Evolutionary conservation across 441 rosid genomes (phyloP).

Genomic region (Pelargonium citronellum): DNA sequence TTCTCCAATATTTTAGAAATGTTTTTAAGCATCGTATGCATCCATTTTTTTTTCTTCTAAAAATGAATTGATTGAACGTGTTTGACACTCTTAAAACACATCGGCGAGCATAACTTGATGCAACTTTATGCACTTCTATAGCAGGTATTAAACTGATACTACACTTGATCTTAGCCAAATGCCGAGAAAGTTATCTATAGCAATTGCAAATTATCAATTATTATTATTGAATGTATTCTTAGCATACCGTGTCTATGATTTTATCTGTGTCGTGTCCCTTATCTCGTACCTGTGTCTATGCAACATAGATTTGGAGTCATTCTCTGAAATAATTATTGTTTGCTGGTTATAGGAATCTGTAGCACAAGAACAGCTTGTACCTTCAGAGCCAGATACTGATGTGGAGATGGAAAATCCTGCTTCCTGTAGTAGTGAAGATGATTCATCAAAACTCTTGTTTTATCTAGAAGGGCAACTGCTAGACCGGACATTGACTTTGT

Average conservation of each 20-base stretch:
- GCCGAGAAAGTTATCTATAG: too few relatives aligned
- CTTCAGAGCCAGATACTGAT: slow-evolving; percentile 28
- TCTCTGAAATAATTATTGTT: slow-evolving; percentile 18
- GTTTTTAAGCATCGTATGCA: too few relatives aligned
- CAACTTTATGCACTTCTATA: too few relatives aligned
- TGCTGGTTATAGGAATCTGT: slow-evolving; percentile 41
- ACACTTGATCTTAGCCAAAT: too few relatives aligned
- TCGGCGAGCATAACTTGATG: too few relatives aligned
- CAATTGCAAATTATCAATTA: neutral
- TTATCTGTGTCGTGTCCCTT: neutral
- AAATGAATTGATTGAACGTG: too few relatives aligned
- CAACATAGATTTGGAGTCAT: neutral
- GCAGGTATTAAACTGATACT: too few relatives aligned
- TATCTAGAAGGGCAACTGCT: slow-evolving; percentile 65
- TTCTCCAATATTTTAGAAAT: too few relatives aligned
- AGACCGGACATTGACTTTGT: slow-evolving; percentile 51
- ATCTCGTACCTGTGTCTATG: neutral
- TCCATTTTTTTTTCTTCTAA: too few relatives aligned
- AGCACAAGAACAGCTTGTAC: slow-evolving; percentile 27
- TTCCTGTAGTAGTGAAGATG: slow-evolving; percentile 33
- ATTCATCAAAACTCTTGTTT: slow-evolving; percentile 47
- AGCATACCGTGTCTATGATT: neutral
- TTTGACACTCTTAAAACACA: too few relatives aligned
- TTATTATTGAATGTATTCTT: neutral
- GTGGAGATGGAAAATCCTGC: slow-evolving; percentile 24